Evolutionary conservation across 1,284 basidiomycete species (phyloP).

Genomic region (Grifola frondosa): DNA sequence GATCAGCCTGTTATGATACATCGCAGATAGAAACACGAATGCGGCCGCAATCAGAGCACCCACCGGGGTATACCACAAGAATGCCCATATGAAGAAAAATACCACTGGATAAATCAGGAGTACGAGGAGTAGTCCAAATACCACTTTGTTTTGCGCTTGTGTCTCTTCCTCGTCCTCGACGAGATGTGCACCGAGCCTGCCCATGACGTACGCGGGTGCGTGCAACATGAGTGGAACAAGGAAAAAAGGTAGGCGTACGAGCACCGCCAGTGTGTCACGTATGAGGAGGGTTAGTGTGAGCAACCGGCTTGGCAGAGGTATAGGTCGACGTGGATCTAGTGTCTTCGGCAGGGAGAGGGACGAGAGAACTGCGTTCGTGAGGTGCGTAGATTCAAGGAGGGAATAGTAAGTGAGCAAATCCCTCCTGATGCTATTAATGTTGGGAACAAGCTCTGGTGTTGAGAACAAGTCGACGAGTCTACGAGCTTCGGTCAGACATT

Average conservation of each 20-base stretch:
- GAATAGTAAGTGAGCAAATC: slow-evolving; percentile 83
- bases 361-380: slow-evolving; percentile 81
- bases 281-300: slow-evolving; percentile 77
- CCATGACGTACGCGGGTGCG: slow-evolving; percentile 80
- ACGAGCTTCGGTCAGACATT: slow-evolving; percentile 19
- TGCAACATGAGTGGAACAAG: slow-evolving; percentile 81
- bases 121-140: slow-evolving; percentile 76
- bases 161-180: slow-evolving; percentile 89
- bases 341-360: slow-evolving; percentile 76
- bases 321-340: slow-evolving; percentile 73
- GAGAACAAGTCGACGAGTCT: slow-evolving; percentile 84
- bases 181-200: slow-evolving; percentile 68
- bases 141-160: slow-evolving; percentile 90
- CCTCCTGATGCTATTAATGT: slow-evolving; percentile 62
- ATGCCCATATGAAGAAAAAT: slow-evolving; percentile 81
- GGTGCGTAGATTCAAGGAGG: slow-evolving; percentile 76
- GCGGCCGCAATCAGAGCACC: slow-evolving; percentile 39
- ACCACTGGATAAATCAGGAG: slow-evolving; percentile 77
- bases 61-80: slow-evolving; percentile 67
- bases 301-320: slow-evolving; percentile 78
- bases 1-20: slow-evolving; percentile 80
- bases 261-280: slow-evolving; percentile 68
- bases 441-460: slow-evolving; percentile 58
- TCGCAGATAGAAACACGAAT: slow-evolving; percentile 70
- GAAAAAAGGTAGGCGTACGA: slow-evolving; percentile 84